Conservation (phyloP, 1,284 basidiomycete genomes). For the Ganoderma sp. region DNA sequence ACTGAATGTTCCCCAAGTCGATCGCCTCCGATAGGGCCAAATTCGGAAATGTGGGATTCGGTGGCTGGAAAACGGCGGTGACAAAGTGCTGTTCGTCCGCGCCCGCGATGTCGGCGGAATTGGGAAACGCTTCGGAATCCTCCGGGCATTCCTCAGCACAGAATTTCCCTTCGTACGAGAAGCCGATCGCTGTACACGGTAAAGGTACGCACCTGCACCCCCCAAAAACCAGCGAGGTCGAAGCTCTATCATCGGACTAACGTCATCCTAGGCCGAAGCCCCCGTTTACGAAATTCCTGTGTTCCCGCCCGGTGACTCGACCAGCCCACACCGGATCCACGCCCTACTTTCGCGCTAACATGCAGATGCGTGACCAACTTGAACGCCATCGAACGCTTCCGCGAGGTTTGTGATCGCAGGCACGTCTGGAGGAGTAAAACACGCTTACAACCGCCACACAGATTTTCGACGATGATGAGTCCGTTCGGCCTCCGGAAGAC, state of each 20-base stretch:
- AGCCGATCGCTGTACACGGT: neutral
- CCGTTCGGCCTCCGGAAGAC: neutral
- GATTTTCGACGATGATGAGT: neutral
- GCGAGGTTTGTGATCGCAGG: neutral
- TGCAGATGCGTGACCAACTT: neutral
- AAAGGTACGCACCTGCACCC: neutral
- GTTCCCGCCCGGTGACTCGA: neutral
- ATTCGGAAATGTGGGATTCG: neutral
- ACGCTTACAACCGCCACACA: neutral
- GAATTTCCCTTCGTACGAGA: neutral
- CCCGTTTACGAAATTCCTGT: conserved; percentile 1
- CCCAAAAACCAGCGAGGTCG: neutral
- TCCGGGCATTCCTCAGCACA: neutral
- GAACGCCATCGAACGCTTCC: neutral
- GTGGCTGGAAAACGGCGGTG: neutral
- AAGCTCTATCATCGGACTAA: neutral
- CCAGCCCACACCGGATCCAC: neutral
- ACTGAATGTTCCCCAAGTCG: neutral
- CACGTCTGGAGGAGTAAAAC: neutral
- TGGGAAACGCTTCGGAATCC: neutral
- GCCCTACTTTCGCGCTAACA: neutral
- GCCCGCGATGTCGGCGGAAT: neutral
- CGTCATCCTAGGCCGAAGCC: neutral
- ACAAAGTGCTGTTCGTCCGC: neutral
- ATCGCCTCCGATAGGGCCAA: neutral